Evolutionary conservation across 192 early-diverging fungal genomes (phyloP).

Genomic region (Coemansia sp.): DNA sequence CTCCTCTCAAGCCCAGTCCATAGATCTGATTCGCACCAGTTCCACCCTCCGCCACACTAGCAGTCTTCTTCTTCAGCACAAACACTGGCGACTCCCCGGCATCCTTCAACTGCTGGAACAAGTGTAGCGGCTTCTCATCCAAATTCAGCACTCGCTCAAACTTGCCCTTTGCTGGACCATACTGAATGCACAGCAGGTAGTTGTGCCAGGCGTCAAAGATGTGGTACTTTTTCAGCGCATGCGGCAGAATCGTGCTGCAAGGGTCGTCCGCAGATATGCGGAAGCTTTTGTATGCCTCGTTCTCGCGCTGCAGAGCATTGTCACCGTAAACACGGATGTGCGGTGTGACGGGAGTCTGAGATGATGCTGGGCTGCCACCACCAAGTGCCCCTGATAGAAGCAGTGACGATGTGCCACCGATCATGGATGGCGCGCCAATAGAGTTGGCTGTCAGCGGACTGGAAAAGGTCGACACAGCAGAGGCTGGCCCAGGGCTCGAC

Average conservation of each 20-base stretch:
- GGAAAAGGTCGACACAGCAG: slow-evolving; percentile 13
- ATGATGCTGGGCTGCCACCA: slow-evolving; percentile 14
- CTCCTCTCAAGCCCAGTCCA: slow-evolving; percentile 9
- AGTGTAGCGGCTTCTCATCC: slow-evolving; percentile 72
- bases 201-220: slow-evolving; percentile 84
- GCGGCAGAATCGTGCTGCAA: slow-evolving; percentile 82
- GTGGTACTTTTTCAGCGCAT: slow-evolving; percentile 90
- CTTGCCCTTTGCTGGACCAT: slow-evolving; percentile 60
- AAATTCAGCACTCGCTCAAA: slow-evolving; percentile 67
- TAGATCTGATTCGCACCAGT: background rate
- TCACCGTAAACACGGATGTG: slow-evolving; percentile 87
- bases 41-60: background rate
- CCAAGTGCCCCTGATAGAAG: slow-evolving; percentile 28
- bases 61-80: slow-evolving; percentile 65
- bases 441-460: background rate
- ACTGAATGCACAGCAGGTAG: slow-evolving; percentile 84
- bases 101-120: slow-evolving; percentile 76
- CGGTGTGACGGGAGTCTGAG: slow-evolving; percentile 49
- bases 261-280: slow-evolving; percentile 80
- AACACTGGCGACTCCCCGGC: slow-evolving; percentile 72
- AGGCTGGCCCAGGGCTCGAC: slow-evolving; percentile 36
- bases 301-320: slow-evolving; percentile 63
- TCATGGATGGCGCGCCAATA: background rate
- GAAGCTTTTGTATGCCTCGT: slow-evolving; percentile 85
- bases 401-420: slow-evolving; percentile 33